A percentile compares a stretch with the other conserved stretches of the same genome.
These are phyloP conservation scores for Ceriops decandra DNA, from an alignment of 345 rosid species.

Conservation along the genomic window DNA sequence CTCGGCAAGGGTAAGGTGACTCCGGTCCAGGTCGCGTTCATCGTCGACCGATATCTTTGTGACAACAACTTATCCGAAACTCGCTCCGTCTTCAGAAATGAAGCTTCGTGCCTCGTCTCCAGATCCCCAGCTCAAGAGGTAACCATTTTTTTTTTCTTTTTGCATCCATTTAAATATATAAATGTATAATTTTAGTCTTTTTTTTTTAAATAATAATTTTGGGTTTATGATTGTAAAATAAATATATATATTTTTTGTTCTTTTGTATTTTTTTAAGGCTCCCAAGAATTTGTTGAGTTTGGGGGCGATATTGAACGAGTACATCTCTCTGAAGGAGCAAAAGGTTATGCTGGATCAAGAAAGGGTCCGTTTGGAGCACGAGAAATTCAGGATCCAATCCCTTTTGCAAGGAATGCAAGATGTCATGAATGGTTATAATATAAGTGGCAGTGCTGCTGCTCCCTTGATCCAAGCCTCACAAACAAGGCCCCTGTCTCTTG, in stretches of 20 bases:
- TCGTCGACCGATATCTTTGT: slow-evolving; percentile 77
- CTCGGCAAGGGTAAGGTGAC: slow-evolving; percentile 71
- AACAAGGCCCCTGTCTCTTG: slow-evolving; percentile 7
- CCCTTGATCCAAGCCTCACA: slow-evolving; percentile 31
- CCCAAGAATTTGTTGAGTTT: slow-evolving; percentile 71
- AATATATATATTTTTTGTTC: not conserved
- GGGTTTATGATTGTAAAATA: not conserved
- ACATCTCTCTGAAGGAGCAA: slow-evolving; percentile 63
- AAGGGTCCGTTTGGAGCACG: slow-evolving; percentile 52
- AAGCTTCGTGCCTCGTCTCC: slow-evolving; percentile 69
- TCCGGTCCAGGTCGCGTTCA: slow-evolving; percentile 71
- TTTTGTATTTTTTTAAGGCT: slow-evolving; percentile 32
- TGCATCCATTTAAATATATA: no score
- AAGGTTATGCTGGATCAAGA: slow-evolving; percentile 63
- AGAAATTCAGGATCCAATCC: slow-evolving; percentile 56
- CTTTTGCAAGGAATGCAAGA: slow-evolving; percentile 72
- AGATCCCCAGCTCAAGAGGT: slow-evolving; percentile 68
- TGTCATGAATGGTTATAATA: slow-evolving; percentile 63
- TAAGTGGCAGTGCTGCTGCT: slow-evolving; percentile 31
- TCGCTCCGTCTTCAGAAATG: slow-evolving; percentile 51
- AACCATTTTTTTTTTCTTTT: not conserved
- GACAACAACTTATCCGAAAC: slow-evolving; percentile 60
- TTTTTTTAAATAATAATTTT: not conserved
- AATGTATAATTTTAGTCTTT: no score
- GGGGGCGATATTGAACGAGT: slow-evolving; percentile 61